A percentile compares a stretch with the other conserved stretches of the same genome.
Conservation (phyloP, 2,329 filamentous ascomycete species). For the Myriosclerotinia curreyana region DNA sequence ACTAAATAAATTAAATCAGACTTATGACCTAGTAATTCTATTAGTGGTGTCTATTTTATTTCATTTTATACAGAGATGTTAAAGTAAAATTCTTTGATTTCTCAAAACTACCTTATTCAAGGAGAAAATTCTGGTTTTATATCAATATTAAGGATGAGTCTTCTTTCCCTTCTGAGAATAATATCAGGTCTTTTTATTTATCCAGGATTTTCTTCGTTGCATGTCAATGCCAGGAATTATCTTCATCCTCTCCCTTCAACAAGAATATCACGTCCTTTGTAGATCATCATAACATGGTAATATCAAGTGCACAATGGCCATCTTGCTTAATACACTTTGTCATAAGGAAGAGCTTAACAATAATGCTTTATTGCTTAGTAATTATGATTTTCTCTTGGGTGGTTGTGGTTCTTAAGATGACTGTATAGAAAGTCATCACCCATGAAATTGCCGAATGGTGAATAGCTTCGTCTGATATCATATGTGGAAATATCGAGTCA, state of each 20-base stretch:
- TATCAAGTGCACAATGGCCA: not conserved
- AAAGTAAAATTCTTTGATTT: too few species aligned
- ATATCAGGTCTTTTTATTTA: not conserved
- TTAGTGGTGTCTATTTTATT: too few species aligned
- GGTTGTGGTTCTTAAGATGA: not conserved
- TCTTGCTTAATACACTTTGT: not conserved
- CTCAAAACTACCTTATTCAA: too few species aligned
- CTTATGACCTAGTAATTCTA: too few species aligned
- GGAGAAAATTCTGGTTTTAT: not conserved
- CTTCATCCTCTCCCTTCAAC: not conserved
- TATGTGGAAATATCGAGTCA: conserved; percentile 1
- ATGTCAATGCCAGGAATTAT: not conserved
- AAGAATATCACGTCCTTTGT: not conserved
- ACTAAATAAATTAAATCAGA: too few species aligned
- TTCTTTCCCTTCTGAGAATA: too few species aligned
- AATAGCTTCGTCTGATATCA: conserved; percentile 3
- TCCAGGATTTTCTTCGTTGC: not conserved
- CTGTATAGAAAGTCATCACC: not conserved
- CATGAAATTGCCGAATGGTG: not conserved
- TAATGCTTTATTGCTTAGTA: not conserved
- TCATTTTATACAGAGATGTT: too few species aligned
- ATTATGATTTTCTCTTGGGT: not conserved
- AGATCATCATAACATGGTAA: not conserved
- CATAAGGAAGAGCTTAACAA: not conserved
- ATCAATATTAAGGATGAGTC: too few species aligned